A percentile compares a stretch with the other conserved stretches of the same genome.
phyloP scores from a whole-genome alignment of 768 basidiomycete species.

The Boletus huronensis region DNA sequence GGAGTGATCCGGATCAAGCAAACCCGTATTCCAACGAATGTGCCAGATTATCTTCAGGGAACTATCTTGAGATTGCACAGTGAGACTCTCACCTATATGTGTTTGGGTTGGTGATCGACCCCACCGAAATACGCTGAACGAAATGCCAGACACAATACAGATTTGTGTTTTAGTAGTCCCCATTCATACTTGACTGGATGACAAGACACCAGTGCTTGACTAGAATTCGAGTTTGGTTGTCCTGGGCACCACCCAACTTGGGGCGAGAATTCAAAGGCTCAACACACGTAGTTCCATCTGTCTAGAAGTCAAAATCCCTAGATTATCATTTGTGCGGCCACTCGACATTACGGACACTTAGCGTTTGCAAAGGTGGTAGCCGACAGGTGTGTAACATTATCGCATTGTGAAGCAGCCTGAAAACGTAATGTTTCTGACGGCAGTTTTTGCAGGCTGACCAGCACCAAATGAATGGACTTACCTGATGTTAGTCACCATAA shows the following conservation, averaged over 20 bases:
- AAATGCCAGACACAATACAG: background rate
- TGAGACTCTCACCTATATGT: background rate
- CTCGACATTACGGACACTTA: background rate
- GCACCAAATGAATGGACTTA: no score
- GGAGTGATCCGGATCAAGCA: background rate
- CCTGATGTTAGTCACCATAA: no score
- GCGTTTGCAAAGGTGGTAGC: no score
- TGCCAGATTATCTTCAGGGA: background rate
- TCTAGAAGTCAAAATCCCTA: background rate
- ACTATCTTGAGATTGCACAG: background rate
- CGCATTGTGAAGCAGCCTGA: no score
- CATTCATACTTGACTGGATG: background rate
- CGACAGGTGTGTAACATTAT: no score
- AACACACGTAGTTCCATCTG: background rate
- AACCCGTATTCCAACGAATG: constrained; percentile 3
- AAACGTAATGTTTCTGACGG: no score
- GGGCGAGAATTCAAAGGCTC: background rate
- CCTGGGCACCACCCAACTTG: background rate
- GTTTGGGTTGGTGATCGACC: background rate
- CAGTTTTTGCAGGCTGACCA: no score
- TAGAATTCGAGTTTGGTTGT: background rate
- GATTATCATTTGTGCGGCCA: background rate
- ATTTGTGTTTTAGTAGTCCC: background rate
- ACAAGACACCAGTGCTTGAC: background rate
- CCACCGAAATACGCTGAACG: background rate